Base-by-base conservation (phyloP, 2,329 filamentous ascomycete species). In the Furcasterigmium furcatum region DNA sequence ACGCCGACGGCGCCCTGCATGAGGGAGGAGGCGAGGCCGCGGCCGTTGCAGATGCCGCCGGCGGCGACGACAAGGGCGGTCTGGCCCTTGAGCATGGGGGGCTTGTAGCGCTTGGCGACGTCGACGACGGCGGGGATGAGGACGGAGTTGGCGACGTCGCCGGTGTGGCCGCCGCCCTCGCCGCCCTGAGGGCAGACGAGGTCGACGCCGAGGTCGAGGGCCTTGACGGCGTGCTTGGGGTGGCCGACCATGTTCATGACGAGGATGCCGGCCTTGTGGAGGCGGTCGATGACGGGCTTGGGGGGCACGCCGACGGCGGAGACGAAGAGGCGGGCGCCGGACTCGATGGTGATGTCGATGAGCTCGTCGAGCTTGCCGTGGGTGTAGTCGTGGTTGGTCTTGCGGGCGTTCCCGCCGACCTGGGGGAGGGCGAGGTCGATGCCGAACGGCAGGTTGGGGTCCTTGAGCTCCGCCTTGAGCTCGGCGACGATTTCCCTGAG, bases 161-260 rank as follows among this genome's bases (percentile, higher is more conserved):
- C 91, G 2, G 92, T 96, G 68, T 97, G 92, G 0, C 91, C 92
- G 16, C 92, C 92, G 2, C 91, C 92, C 66, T 97, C 92, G 43
- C 90, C 90, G 39, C 92, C 92, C 71, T 97, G 92, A 3, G 91
- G 85, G 63, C 91, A 96, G 6, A 97, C 79, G 52, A 96, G 85
- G 67, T 97, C 92, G 9, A 95, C 90, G 36, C 92, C 92, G 0
- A 85, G 80, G 41, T 90, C 82, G 4, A 97, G 73, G 3, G 91
- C 91, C 71, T 96, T 96, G 63, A 85, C 80, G 1, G 91, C 91
- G 64, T 97, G 92, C 63, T 87, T 90, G 2, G 92, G 91, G 57
- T 91, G 88, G 0, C 92, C 92, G 18, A 96, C 91, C 91, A 96
- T 96, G 65, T 96, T 96, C 91, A 96, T 96, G 29, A 96, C 77